Evolutionary conservation across 352 stramenopile species (phyloP), one percentile per base, ranked within the genome.

Genomic region (Phytophthora nicotianae): DNA sequence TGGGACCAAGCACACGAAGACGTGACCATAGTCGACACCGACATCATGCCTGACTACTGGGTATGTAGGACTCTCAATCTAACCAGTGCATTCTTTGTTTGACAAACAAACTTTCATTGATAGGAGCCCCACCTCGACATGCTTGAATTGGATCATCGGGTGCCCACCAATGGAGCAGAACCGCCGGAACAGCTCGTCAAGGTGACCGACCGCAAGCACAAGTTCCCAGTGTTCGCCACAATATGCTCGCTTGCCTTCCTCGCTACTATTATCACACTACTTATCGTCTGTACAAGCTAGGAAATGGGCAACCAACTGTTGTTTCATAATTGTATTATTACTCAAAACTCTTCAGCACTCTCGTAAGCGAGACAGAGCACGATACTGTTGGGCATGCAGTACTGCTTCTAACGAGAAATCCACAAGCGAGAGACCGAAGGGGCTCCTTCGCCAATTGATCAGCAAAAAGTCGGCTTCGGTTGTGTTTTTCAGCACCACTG

Each of bases 181-280:
- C 50, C 75, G 8, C 80, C 79, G 2, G 80, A 90, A 29, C 83
- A 91, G 50, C 70, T 91, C 29, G 79, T 91, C 50, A 91, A 91
- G 47, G 83, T 91, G 40, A 91, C 83, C 5, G 79, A 91, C 63
- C 70, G 75, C 13, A 70, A 70, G 17, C 83, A 91, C 63, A 77
- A 79, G 20, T 85, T 88, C 56, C 83, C 83, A 1, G 71, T 91
- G 26, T 84, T 92, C 52, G 81, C 83, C 9, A 90, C 81, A 4
- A 74, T 86, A 10, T 90, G 83, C 58, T 92, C 83, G 23, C 68
- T 92, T 42, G 68, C 52, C 40, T 89, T 92, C 57, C 68, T 92
- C 24, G 47, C 77, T 40, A 79, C 79, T 26, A 75, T 89, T 63
- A 68, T 92, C 48, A 65, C 70, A 14, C 72, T 90, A 64, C 86